Percentiles rank a stretch among this genome's conserved stretches.
Conservation (phyloP, 352 stramenopile genomes). For the Phytophthora brassicae region DNA sequence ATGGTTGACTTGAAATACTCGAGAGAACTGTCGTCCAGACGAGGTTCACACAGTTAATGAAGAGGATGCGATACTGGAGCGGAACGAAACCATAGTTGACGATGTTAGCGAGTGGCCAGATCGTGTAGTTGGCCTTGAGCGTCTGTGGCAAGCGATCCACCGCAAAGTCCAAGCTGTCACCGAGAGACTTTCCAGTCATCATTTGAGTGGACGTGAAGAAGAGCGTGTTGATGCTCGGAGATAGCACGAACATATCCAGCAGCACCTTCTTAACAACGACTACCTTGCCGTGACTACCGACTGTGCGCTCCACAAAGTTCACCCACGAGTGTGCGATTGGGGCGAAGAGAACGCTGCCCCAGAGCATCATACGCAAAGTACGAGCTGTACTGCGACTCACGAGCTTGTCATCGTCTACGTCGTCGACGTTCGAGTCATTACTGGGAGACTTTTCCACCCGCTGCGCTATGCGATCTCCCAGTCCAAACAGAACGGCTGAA, state of each 20-base stretch:
- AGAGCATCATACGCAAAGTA: conserved; percentile 79
- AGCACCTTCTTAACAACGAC: conserved; percentile 48
- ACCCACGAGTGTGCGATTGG: conserved; percentile 88
- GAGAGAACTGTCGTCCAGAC: conserved; percentile 48
- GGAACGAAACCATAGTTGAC: conserved; percentile 44
- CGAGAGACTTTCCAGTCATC: conserved; percentile 30
- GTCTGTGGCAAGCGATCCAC: conserved; percentile 35
- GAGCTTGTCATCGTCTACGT: conserved; percentile 13
- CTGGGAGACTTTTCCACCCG: conserved; percentile 28
- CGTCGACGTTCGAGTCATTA: neutral
- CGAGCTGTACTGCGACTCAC: conserved; percentile 32
- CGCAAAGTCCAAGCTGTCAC: conserved; percentile 31
- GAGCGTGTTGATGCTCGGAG: conserved; percentile 36
- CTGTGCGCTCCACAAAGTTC: conserved; percentile 62
- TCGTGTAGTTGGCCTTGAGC: conserved; percentile 44
- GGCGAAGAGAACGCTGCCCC: conserved; percentile 80
- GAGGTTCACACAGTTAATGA: conserved; percentile 49
- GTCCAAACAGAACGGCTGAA: conserved; percentile 52
- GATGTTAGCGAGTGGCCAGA: conserved; percentile 45
- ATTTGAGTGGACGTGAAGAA: conserved; percentile 48
- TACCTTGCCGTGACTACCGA: conserved; percentile 31
- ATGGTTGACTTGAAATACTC: conserved; percentile 30
- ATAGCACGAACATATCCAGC: conserved; percentile 40
- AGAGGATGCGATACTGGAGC: conserved; percentile 45
- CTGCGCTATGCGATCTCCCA: conserved; percentile 59